Conservation (phyloP, 1,284 basidiomycete species). For the Ganoderma multipileum region DNA sequence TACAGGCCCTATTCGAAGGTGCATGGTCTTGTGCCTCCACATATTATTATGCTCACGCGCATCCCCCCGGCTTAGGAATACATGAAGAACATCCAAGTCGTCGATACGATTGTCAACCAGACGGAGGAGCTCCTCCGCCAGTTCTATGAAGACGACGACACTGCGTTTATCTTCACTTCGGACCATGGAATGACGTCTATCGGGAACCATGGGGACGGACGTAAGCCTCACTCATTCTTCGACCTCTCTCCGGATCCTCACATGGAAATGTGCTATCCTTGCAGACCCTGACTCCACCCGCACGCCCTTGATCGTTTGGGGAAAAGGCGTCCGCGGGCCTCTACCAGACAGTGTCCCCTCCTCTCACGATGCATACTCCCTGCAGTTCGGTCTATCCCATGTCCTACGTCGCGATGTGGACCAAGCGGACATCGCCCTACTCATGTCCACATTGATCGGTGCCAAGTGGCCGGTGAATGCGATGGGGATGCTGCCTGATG, state of each 20-base stretch:
- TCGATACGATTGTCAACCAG: constrained; percentile 77
- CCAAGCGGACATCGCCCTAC: constrained; percentile 83
- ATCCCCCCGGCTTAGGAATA: constrained; percentile 65
- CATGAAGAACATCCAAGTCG: constrained; percentile 83
- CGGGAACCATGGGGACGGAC: constrained; percentile 91
- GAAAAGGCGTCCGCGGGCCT: constrained; percentile 76
- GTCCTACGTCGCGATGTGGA: constrained; percentile 77
- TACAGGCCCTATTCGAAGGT: constrained; percentile 84
- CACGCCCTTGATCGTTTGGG: constrained; percentile 89
- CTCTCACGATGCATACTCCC: constrained; percentile 75
- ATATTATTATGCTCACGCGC: not conserved
- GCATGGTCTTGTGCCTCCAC: constrained; percentile 4
- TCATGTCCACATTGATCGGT: constrained; percentile 79
- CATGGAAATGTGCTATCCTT: no score
- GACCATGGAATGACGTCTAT: constrained; percentile 93
- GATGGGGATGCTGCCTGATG: constrained; percentile 76
- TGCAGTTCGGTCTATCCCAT: constrained; percentile 63
- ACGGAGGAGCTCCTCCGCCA: constrained; percentile 68
- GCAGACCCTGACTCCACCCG: constrained; percentile 88
- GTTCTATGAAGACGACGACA: constrained; percentile 74
- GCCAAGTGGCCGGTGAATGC: constrained; percentile 79
- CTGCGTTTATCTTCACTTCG: constrained; percentile 85
- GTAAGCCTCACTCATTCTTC: constrained; percentile 44
- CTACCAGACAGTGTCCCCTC: constrained; percentile 58
- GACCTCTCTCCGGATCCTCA: not conserved